A percentile compares a stretch with the other conserved stretches of the same genome.
These are phyloP conservation scores for Talaromyces sp. DNA, from an alignment of 2,329 filamentous ascomycete species.

Conservation along the genomic window DNA sequence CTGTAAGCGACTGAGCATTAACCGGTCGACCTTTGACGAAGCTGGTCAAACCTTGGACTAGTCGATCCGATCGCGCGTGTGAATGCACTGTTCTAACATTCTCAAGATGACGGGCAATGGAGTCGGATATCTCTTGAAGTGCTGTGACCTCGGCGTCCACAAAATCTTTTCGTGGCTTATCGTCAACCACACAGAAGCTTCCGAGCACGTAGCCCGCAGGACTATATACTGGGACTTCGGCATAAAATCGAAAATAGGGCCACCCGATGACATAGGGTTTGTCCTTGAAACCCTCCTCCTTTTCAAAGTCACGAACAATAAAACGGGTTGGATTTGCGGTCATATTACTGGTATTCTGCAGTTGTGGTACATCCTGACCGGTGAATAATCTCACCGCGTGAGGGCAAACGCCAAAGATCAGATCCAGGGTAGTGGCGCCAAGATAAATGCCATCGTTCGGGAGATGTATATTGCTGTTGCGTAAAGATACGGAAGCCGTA, in stretches of 20 bases:
- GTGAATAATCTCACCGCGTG: slow-evolving; percentile 11
- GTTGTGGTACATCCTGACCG: slow-evolving; percentile 19
- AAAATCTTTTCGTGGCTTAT: slow-evolving; percentile 49
- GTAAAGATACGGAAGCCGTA: slow-evolving; percentile 42
- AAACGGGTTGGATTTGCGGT: slow-evolving; percentile 30
- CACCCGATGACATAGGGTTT: slow-evolving; percentile 32
- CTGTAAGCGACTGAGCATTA: neutral
- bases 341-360: slow-evolving; percentile 23
- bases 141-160: slow-evolving; percentile 36
- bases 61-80: slow-evolving; percentile 53
- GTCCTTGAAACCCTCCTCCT: slow-evolving; percentile 34
- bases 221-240: slow-evolving; percentile 59
- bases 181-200: slow-evolving; percentile 57
- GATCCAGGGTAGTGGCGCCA: slow-evolving; percentile 25
- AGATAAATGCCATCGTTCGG: slow-evolving; percentile 33
- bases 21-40: slow-evolving; percentile 46
- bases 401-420: slow-evolving; percentile 16
- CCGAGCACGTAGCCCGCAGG: slow-evolving; percentile 56
- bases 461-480: slow-evolving; percentile 25
- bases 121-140: slow-evolving; percentile 55
- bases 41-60: slow-evolving; percentile 53
- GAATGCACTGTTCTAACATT: slow-evolving; percentile 53
- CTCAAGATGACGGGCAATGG: slow-evolving; percentile 58
- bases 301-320: slow-evolving; percentile 38
- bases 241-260: slow-evolving; percentile 49